These are phyloP conservation scores for Colletotrichum sp. DNA, from an alignment of 2,329 filamentous ascomycete species.

Conservation along the genomic window DNA sequence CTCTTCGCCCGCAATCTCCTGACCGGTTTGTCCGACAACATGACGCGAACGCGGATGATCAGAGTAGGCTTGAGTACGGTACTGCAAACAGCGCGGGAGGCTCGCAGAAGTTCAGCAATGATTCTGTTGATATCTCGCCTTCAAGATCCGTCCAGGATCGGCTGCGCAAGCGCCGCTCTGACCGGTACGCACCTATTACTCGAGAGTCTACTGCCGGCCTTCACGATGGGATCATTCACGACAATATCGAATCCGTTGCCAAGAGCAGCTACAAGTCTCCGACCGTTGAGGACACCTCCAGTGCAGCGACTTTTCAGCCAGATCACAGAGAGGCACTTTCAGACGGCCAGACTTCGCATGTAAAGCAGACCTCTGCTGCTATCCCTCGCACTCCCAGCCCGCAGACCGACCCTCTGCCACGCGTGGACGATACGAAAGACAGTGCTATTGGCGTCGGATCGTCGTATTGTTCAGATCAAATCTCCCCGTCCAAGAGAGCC, in stretches of 20 bases:
- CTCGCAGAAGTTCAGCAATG: background rate
- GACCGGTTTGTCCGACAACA: background rate
- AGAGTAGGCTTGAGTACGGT: background rate
- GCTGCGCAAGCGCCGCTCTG: background rate
- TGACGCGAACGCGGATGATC: background rate
- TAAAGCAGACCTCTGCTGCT: too few relatives aligned
- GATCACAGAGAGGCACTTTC: background rate
- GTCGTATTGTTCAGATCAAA: background rate
- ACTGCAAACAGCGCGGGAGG: background rate
- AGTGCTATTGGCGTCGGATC: background rate
- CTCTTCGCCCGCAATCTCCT: background rate
- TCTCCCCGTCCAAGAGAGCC: background rate
- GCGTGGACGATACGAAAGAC: background rate
- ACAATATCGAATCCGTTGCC: background rate
- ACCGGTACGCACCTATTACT: background rate
- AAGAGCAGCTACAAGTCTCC: background rate
- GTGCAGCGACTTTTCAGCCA: too few relatives aligned
- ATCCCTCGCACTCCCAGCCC: background rate
- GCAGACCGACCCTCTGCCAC: background rate
- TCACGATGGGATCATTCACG: background rate
- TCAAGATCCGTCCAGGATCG: background rate
- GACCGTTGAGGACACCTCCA: background rate
- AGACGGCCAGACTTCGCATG: background rate
- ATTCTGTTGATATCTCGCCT: background rate
- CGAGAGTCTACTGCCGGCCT: background rate